These are phyloP conservation scores for Diplodia seriata DNA, from an alignment of 2,329 filamentous ascomycete genomes.

Conservation along the genomic window DNA sequence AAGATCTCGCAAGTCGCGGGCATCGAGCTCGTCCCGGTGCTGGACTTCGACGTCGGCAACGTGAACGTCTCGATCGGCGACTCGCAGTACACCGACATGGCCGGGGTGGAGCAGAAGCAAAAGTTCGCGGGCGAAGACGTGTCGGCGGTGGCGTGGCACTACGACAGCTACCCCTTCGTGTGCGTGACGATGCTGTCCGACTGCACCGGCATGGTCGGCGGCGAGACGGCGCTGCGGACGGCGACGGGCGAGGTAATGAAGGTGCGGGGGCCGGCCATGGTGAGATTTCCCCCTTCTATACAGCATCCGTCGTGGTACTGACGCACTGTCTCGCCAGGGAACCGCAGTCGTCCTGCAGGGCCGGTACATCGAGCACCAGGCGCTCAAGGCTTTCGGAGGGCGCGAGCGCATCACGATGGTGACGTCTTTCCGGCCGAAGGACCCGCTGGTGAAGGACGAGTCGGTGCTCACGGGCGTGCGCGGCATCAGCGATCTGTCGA, in stretches of 20 bases:
- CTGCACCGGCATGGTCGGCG: conserved; percentile 56
- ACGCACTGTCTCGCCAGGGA: conserved; percentile 10
- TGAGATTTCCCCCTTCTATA: conserved; percentile 36
- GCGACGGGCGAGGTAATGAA: conserved; percentile 56
- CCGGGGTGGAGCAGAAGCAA: not conserved
- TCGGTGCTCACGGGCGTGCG: conserved; percentile 48
- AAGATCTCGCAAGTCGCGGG: conserved; percentile 62
- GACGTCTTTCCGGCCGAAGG: conserved; percentile 54
- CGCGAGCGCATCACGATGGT: conserved; percentile 58
- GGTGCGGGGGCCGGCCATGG: conserved; percentile 54
- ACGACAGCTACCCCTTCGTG: conserved; percentile 60
- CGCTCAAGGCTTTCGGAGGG: conserved; percentile 50
- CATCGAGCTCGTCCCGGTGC: conserved; percentile 61
- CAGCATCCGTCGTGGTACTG: not conserved
- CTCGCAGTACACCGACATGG: conserved; percentile 1
- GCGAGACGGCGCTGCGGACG: conserved; percentile 68
- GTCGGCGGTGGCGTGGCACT: conserved; percentile 53
- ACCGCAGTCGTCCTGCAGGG: conserved; percentile 55
- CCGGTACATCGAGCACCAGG: conserved; percentile 56
- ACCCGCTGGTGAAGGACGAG: conserved; percentile 51
- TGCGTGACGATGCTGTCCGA: conserved; percentile 62
- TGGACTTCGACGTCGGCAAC: conserved; percentile 64
- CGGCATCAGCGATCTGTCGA: conserved; percentile 48
- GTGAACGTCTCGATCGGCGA: conserved; percentile 50
- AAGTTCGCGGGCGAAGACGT: not conserved